phyloP scores from a whole-genome alignment of 148 eudicot genomes.

The Amaranthus hypochondriacus region DNA sequence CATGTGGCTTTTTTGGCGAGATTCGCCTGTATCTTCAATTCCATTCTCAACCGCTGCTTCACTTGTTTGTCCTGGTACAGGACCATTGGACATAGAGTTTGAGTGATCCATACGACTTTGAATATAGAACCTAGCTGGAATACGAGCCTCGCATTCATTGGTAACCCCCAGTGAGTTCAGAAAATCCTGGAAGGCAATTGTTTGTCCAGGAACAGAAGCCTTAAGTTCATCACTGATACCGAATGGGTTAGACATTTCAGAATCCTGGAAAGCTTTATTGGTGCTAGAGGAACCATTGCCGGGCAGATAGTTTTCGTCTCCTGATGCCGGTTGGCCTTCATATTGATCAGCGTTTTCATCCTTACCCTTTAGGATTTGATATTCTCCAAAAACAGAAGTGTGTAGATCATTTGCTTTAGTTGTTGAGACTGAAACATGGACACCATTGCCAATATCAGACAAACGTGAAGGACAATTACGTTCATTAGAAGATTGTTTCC shows the following conservation, averaged over 20 bases:
- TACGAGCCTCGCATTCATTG: too few relatives aligned
- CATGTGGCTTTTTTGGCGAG: slow-evolving; percentile 11
- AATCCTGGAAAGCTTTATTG: slow-evolving; percentile 12
- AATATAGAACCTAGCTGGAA: slow-evolving; percentile 47
- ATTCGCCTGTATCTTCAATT: slow-evolving; percentile 14
- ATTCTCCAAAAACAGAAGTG: slow-evolving; percentile 42
- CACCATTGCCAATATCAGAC: not conserved
- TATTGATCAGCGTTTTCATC: slow-evolving; percentile 19
- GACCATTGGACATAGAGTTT: slow-evolving; percentile 20
- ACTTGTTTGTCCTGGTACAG: not conserved
- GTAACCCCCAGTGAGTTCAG: too few relatives aligned
- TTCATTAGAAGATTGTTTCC: slow-evolving; percentile 11
- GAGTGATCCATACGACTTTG: slow-evolving; percentile 38
- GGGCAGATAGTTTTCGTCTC: slow-evolving; percentile 19
- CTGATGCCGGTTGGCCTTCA: slow-evolving; percentile 8
- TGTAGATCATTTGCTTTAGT: slow-evolving; percentile 15
- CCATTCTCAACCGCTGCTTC: slow-evolving; percentile 8
- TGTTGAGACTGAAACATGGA: not conserved
- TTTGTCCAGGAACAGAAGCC: slow-evolving; percentile 38
- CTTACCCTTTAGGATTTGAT: slow-evolving; percentile 37
- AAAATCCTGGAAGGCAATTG: too few relatives aligned
- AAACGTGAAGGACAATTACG: not conserved
- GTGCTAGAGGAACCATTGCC: slow-evolving; percentile 9
- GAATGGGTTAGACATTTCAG: slow-evolving; percentile 26
- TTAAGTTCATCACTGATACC: slow-evolving; percentile 38